A percentile compares a stretch with the other conserved stretches of the same genome.
phyloP scores from a whole-genome alignment of 306 rosid genomes.

The Alnus rubra region DNA sequence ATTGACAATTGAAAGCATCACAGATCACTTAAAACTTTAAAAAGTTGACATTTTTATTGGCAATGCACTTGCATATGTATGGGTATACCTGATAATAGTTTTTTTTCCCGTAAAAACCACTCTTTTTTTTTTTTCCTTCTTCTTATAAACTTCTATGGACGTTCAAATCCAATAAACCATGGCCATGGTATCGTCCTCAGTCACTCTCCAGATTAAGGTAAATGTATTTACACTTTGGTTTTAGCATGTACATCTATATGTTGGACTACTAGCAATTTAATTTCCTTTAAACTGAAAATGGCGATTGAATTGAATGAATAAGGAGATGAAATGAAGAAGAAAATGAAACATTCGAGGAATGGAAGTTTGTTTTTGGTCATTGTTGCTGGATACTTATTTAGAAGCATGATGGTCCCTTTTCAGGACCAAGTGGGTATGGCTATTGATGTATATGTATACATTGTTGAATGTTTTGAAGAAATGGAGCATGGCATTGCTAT shows the following conservation, averaged over 20 bases:
- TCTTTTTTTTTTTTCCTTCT: background rate
- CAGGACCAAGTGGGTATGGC: background rate
- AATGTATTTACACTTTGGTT: background rate
- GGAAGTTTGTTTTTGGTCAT: background rate
- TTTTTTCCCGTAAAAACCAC: background rate
- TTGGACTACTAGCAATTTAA: constrained; percentile 8
- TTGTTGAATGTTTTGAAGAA: background rate
- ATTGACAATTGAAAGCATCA: background rate
- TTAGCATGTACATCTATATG: background rate
- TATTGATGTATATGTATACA: background rate
- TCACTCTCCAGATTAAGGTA: constrained; percentile 20
- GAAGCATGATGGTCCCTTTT: constrained; percentile 1
- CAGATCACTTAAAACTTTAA: background rate
- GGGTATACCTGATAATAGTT: background rate
- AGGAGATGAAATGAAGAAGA: background rate
- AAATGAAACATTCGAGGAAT: background rate
- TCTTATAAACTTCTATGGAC: background rate
- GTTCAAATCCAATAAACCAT: background rate
- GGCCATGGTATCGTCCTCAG: constrained; percentile 11
- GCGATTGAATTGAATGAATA: background rate
- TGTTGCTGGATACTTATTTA: background rate
- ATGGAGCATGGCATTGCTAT: background rate
- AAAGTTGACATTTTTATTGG: background rate
- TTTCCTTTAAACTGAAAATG: background rate
- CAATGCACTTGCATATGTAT: background rate